These are phyloP conservation scores for Rhizodiscina lignyota DNA, from an alignment of 495 filamentous ascomycete species.

Conservation along the genomic window DNA sequence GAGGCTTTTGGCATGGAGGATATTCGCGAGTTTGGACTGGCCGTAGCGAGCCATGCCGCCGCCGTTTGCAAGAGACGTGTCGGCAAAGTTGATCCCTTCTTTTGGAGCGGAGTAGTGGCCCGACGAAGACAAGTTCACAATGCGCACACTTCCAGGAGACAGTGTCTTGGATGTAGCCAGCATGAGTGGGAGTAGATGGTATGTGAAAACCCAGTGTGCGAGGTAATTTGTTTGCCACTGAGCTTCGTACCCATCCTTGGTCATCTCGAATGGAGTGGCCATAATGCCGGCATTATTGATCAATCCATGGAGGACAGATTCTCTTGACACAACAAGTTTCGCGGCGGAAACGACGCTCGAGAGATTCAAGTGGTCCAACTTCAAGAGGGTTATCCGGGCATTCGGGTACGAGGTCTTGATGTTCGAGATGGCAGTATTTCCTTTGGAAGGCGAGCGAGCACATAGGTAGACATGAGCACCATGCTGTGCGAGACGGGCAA, in stretches of 20 bases:
- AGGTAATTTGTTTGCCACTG: conserved; percentile 29
- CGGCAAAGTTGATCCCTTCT: conserved; percentile 21
- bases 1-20: conserved; percentile 22
- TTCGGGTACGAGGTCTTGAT: conserved; percentile 21
- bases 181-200: conserved; percentile 23
- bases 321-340: conserved; percentile 10
- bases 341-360: conserved; percentile 17
- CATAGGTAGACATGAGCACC: conserved; percentile 28
- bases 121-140: conserved; percentile 23
- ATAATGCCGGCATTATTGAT: conserved; percentile 8
- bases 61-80: conserved; percentile 10
- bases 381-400: conserved; percentile 24
- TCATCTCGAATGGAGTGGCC: conserved; percentile 7
- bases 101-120: conserved; percentile 21
- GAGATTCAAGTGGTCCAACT: conserved; percentile 27
- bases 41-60: conserved; percentile 24
- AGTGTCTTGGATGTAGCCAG: conserved; percentile 12
- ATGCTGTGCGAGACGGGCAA: no score
- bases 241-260: conserved; percentile 16
- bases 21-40: conserved; percentile 29
- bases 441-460: conserved; percentile 21
- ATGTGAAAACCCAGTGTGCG: conserved; percentile 26
- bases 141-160: conserved; percentile 18
- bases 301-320: conserved; percentile 8
- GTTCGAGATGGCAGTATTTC: conserved; percentile 18